Conservation (phyloP, 305 asterid species). For the Caryopteris hybrid region DNA sequence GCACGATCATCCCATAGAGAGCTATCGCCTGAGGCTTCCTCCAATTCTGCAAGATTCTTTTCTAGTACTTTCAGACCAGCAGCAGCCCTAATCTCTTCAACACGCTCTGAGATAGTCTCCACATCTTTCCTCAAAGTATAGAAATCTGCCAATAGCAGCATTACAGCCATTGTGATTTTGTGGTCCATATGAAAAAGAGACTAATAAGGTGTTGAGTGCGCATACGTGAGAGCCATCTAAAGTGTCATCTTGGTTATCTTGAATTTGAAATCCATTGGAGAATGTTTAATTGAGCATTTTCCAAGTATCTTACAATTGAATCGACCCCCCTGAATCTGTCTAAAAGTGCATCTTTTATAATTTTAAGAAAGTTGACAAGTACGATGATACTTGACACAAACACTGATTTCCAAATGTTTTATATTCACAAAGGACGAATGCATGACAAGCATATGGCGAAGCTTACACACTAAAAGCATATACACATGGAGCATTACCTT, state of each 20-base stretch:
- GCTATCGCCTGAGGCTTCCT: slow-evolving; percentile 76
- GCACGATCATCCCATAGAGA: slow-evolving; percentile 93
- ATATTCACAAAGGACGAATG: neutral
- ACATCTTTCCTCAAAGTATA: slow-evolving; percentile 82
- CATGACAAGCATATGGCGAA: neutral
- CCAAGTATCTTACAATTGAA: neutral
- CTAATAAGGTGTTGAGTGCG: neutral
- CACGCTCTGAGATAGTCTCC: slow-evolving; percentile 58
- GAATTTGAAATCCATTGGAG: no score
- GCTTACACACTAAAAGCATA: neutral
- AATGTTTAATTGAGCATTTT: neutral
- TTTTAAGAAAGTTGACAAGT: no score
- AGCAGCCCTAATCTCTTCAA: slow-evolving; percentile 74
- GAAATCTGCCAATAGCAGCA: slow-evolving; percentile 57
- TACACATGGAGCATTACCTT: slow-evolving; percentile 37
- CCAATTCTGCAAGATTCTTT: slow-evolving; percentile 59
- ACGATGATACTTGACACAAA: no score
- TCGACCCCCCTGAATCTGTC: no score
- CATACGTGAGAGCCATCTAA: neutral
- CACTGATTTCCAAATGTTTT: neutral
- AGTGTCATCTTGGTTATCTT: neutral
- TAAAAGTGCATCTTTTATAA: no score
- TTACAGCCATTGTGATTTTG: neutral
- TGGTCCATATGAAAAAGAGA: slow-evolving; percentile 6
- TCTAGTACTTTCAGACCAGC: slow-evolving; percentile 82